Conservation (phyloP, 176 grass and related monocot genomes). For the Carex cristatella region DNA sequence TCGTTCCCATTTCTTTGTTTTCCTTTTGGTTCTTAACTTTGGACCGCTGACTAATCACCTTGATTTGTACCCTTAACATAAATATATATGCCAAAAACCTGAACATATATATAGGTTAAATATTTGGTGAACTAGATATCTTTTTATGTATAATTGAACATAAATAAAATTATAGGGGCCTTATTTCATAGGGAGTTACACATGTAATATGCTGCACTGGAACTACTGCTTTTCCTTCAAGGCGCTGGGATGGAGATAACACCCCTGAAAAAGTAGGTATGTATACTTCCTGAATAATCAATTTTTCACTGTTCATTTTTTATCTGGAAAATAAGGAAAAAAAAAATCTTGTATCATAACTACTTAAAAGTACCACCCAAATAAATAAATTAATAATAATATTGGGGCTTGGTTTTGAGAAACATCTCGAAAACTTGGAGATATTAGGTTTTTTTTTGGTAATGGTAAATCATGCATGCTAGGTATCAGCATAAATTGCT, state of each 20-base stretch:
- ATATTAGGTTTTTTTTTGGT: neutral
- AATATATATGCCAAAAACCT: neutral
- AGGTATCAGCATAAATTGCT: neutral
- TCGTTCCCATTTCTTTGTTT: neutral
- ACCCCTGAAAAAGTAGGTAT: slow-evolving; percentile 86
- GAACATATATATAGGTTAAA: neutral
- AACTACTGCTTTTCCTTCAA: slow-evolving; percentile 98
- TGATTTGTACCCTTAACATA: neutral
- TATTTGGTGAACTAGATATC: neutral
- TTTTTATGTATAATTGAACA: slow-evolving; percentile 38
- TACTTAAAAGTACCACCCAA: neutral
- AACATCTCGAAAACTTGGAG: neutral
- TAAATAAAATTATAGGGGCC: slow-evolving; percentile 68
- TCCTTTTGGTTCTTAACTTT: neutral
- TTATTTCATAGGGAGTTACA: slow-evolving; percentile 95
- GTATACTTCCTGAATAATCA: slow-evolving; percentile 10
- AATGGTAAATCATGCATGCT: neutral
- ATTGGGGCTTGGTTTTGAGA: neutral
- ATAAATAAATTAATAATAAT: neutral
- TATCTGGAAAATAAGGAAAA: neutral
- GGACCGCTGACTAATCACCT: neutral
- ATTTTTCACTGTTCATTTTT: slow-evolving; percentile 2
- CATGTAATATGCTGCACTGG: slow-evolving; percentile 93
- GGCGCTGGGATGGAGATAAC: slow-evolving; percentile 91
- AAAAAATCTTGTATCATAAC: neutral